These are phyloP conservation scores for Harrya chromipes DNA, from an alignment of 768 basidiomycete genomes.

Conservation along the genomic window DNA sequence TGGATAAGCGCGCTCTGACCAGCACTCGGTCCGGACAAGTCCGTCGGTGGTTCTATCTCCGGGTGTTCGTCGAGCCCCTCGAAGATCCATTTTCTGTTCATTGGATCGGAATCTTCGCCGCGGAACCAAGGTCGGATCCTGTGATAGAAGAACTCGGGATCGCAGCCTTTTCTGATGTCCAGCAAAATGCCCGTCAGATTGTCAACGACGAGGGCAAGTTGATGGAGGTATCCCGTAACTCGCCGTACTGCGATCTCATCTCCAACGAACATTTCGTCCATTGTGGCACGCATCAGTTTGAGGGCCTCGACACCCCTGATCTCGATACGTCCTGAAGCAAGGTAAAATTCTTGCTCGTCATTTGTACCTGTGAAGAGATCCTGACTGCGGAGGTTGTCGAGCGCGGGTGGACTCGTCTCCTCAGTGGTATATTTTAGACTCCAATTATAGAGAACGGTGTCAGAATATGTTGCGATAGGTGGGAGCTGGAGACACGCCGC, in stretches of 20 bases:
- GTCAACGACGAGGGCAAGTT: conserved; percentile 63
- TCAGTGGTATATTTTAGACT: conserved; percentile 30
- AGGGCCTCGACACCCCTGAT: conserved; percentile 81
- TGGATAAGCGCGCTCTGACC: conserved; percentile 81
- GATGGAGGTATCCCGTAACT: conserved; percentile 58
- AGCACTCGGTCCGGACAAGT: conserved; percentile 76
- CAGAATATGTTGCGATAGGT: conserved; percentile 86
- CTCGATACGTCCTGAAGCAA: conserved; percentile 84
- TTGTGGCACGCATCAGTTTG: conserved; percentile 76
- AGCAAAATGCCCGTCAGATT: conserved; percentile 60
- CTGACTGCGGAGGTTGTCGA: conserved; percentile 59
- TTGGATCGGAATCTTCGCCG: conserved; percentile 56
- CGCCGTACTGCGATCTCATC: conserved; percentile 63
- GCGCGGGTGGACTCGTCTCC: conserved; percentile 33
- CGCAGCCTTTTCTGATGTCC: conserved; percentile 64
- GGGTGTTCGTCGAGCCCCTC: conserved; percentile 54
- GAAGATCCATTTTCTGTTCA: conserved; percentile 50
- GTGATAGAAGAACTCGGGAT: conserved; percentile 70
- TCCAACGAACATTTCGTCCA: conserved; percentile 86
- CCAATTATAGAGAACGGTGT: conserved; percentile 92
- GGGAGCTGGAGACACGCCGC: conserved; percentile 73
- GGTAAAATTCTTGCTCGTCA: conserved; percentile 87
- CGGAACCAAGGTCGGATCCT: conserved; percentile 79
- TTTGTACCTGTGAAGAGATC: conserved; percentile 74
- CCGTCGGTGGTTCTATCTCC: conserved; percentile 41